These are phyloP conservation scores for Nakaseomyces bracarensis DNA, from an alignment of 1,139 yeast genomes.

Conservation along the genomic window DNA sequence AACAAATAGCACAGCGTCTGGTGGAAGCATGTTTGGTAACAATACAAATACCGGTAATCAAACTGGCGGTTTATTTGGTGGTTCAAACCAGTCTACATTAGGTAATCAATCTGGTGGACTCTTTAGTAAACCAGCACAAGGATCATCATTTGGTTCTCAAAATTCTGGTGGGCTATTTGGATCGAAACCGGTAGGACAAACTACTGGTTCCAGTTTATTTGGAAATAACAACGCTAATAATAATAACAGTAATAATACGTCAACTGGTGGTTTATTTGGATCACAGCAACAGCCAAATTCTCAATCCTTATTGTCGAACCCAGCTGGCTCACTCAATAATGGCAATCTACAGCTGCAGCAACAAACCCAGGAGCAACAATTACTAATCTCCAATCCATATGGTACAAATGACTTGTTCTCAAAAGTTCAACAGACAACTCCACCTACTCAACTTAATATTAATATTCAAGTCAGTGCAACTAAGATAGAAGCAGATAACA, in stretches of 20 bases:
- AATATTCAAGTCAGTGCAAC: conserved; percentile 32
- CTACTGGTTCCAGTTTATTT: neutral
- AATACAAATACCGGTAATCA: conserved; percentile 15
- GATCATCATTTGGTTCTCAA: conserved; percentile 8
- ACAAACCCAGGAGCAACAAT: conserved; percentile 24
- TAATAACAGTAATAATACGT: neutral
- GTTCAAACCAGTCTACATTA: conserved; percentile 2
- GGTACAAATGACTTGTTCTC: conserved; percentile 61
- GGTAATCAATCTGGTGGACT: conserved; percentile 18
- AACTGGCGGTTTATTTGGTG: conserved; percentile 27
- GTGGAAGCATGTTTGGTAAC: conserved; percentile 10
- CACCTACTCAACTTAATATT: neutral
- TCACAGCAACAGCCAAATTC: conserved; percentile 20
- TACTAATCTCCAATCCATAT: conserved; percentile 47
- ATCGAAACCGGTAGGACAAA: conserved; percentile 19
- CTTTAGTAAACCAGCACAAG: conserved; percentile 23
- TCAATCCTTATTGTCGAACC: neutral
- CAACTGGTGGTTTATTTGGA: conserved; percentile 10
- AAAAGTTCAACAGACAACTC: conserved; percentile 23
- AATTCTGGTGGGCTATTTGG: conserved; percentile 29
- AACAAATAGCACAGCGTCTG: conserved; percentile 1
- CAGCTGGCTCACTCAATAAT: neutral
- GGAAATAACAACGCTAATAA: neutral
- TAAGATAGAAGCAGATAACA: conserved; percentile 39
- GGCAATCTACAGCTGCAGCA: conserved; percentile 10